Percentiles rank a stretch among this genome's conserved stretches.
phyloP scores from a whole-genome alignment of 2,329 filamentous ascomycete species.

The Myriosclerotinia duriaeana region DNA sequence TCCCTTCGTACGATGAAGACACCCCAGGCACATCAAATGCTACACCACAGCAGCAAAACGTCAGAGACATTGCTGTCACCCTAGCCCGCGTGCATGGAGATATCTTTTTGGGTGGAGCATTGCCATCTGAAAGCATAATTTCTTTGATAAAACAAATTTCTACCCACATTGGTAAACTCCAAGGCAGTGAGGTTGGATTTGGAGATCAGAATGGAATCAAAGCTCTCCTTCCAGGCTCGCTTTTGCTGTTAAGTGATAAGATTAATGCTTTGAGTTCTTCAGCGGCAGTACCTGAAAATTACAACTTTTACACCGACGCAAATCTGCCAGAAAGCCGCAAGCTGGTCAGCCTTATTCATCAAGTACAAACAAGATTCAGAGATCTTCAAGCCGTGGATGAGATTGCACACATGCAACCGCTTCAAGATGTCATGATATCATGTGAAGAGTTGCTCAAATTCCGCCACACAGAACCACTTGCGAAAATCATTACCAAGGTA shows the following conservation, averaged over 20 bases:
- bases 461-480: constrained; percentile 77
- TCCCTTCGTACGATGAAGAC: constrained; percentile 69
- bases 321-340: constrained; percentile 75
- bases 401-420: constrained; percentile 69
- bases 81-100: constrained; percentile 60
- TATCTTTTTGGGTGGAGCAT: constrained; percentile 39
- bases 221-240: constrained; percentile 62
- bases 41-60: constrained; percentile 22
- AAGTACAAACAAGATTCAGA: constrained; percentile 69
- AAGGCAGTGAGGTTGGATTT: constrained; percentile 25
- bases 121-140: constrained; percentile 35
- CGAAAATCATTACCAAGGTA: constrained; percentile 78
- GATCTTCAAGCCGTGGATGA: constrained; percentile 66
- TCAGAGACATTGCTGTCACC: constrained; percentile 48
- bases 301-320: constrained; percentile 87
- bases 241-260: constrained; percentile 65
- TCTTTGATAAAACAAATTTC: constrained; percentile 37
- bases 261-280: constrained; percentile 48
- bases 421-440: constrained; percentile 73
- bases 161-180: constrained; percentile 31
- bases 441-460: constrained; percentile 76
- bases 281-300: constrained; percentile 48
- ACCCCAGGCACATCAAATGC: constrained; percentile 31
- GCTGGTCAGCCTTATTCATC: constrained; percentile 67
- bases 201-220: constrained; percentile 46